Evolutionary conservation across 2,329 filamentous ascomycete species (phyloP).

Genomic region (Nectriaceae sp.): DNA sequence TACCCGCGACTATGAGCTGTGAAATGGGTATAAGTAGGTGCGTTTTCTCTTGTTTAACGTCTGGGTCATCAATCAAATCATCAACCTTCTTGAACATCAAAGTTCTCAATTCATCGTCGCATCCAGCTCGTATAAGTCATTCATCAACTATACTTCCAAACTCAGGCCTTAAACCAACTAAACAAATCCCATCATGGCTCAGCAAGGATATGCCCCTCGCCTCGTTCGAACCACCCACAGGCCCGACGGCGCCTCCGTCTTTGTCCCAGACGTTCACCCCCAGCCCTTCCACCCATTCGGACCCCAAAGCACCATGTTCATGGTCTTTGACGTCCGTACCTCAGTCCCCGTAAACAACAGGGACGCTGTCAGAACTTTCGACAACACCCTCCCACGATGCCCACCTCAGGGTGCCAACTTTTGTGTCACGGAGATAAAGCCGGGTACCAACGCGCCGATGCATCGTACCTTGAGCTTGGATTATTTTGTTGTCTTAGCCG

Average conservation of each 20-base stretch:
- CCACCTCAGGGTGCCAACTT: conserved; percentile 38
- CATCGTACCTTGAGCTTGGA: conserved; percentile 45
- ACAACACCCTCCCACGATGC: conserved; percentile 34
- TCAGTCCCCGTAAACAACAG: conserved; percentile 35
- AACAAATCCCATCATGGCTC: not conserved
- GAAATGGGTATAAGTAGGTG: conserved; percentile 5
- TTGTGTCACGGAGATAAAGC: conserved; percentile 34
- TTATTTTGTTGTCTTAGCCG: conserved; percentile 41
- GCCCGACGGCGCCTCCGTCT: conserved; percentile 33
- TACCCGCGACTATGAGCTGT: not conserved
- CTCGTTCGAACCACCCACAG: conserved; percentile 33
- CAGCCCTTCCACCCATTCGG: conserved; percentile 34
- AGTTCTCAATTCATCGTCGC: not conserved
- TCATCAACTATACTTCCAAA: not conserved
- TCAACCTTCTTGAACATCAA: not conserved
- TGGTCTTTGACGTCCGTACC: conserved; percentile 30
- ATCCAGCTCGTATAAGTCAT: not conserved
- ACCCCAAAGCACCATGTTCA: conserved; percentile 31
- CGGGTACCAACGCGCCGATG: conserved; percentile 35
- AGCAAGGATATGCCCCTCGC: conserved; percentile 18
- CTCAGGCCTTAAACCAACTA: not conserved
- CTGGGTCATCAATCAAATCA: not conserved
- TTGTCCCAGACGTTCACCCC: conserved; percentile 29
- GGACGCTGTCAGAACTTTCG: conserved; percentile 10
- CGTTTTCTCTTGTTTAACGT: not conserved